A percentile compares a stretch with the other conserved stretches of the same genome.
These are phyloP conservation scores for Chimonanthus salicifolius DNA, from an alignment of 164 flowering plant genomes.

Conservation along the genomic window DNA sequence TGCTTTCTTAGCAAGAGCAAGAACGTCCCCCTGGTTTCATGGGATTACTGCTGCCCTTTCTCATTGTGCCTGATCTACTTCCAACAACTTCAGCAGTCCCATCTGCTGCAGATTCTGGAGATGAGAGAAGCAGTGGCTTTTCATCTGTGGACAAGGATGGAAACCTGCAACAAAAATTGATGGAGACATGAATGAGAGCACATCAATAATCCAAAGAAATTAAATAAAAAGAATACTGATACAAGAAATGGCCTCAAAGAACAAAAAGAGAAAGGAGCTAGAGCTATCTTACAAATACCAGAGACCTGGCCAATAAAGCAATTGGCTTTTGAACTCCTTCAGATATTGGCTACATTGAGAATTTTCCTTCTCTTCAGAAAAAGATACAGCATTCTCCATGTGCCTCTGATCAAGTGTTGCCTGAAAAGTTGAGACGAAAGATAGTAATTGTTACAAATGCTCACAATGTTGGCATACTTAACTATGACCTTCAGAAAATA, in stretches of 20 bases:
- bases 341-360: slow-evolving; percentile 25
- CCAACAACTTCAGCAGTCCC: slow-evolving; percentile 14
- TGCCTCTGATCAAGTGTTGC: slow-evolving; percentile 28
- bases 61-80: slow-evolving; percentile 15
- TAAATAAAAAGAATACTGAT: background rate
- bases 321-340: slow-evolving; percentile 43
- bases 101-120: slow-evolving; percentile 18
- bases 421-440: slow-evolving; percentile 15
- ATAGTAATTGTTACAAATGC: no score
- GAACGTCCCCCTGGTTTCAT: slow-evolving; percentile 26
- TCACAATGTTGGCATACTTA: no score
- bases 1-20: slow-evolving; percentile 69
- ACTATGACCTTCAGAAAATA: no score
- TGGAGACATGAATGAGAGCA: slow-evolving; percentile 5
- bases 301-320: slow-evolving; percentile 51
- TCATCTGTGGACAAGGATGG: slow-evolving; percentile 28
- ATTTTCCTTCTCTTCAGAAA: slow-evolving; percentile 23
- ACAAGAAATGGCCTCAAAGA: background rate
- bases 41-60: background rate
- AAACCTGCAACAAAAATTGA: slow-evolving; percentile 33
- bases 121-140: slow-evolving; percentile 14
- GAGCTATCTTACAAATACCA: slow-evolving; percentile 54
- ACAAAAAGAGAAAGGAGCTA: slow-evolving; percentile 3
- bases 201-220: background rate
- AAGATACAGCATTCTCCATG: slow-evolving; percentile 21